These are phyloP conservation scores for Pythium rishiriense DNA, from an alignment of 352 stramenopile genomes.

Conservation along the genomic window DNA sequence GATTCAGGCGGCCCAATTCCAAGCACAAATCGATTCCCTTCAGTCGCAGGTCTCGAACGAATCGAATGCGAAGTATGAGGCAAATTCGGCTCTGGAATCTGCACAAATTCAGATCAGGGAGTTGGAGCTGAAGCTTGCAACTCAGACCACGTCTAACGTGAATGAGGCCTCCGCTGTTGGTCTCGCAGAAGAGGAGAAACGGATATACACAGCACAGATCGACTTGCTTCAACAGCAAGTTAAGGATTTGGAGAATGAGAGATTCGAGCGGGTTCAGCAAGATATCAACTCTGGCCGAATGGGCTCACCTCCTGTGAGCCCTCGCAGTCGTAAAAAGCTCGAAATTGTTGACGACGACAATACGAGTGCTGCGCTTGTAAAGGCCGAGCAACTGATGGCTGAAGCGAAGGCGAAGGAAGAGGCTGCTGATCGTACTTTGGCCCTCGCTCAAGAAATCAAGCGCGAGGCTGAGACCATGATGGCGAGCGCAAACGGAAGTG, in stretches of 20 bases:
- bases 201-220: slow-evolving; percentile 55
- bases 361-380: neutral
- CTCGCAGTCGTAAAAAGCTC: slow-evolving; percentile 20
- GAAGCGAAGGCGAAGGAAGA: slow-evolving; percentile 34
- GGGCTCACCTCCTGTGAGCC: slow-evolving; percentile 27
- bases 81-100: slow-evolving; percentile 31
- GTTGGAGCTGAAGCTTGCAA: slow-evolving; percentile 33
- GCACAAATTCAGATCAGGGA: slow-evolving; percentile 32
- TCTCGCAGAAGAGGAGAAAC: slow-evolving; percentile 52
- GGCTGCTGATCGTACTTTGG: slow-evolving; percentile 45
- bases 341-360: slow-evolving; percentile 13
- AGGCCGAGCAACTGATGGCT: slow-evolving; percentile 21
- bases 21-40: slow-evolving; percentile 40
- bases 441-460: slow-evolving; percentile 53
- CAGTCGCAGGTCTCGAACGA: slow-evolving; percentile 32
- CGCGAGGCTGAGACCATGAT: slow-evolving; percentile 59
- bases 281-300: slow-evolving; percentile 35
- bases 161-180: slow-evolving; percentile 11
- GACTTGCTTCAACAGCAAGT: slow-evolving; percentile 54
- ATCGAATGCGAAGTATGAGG: slow-evolving; percentile 30
- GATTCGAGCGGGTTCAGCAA: slow-evolving; percentile 49
- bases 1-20: slow-evolving; percentile 30
- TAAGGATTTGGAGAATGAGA: slow-evolving; percentile 52
- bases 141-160: neutral
- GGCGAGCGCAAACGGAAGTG: slow-evolving; percentile 6